A percentile compares a stretch with the other conserved stretches of the same genome.
Evolutionary conservation across 805 yeast species (phyloP).

Genomic region (Candida glaebosa): DNA sequence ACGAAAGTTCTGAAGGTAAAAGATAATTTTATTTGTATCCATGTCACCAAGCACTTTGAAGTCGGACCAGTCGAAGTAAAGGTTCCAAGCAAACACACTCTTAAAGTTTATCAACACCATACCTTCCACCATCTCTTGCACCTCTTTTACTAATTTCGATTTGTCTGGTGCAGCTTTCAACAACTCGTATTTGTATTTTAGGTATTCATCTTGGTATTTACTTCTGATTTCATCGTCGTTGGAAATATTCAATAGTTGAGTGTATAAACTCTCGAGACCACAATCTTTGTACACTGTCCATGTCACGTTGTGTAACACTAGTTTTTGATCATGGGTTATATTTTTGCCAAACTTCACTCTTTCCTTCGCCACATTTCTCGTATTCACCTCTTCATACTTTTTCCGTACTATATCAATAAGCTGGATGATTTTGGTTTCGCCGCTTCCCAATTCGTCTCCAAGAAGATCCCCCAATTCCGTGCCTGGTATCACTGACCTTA

Average conservation of each 20-base stretch:
- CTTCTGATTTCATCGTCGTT: slow-evolving; percentile 62
- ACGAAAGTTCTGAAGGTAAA: slow-evolving; percentile 55
- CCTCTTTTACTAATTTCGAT: slow-evolving; percentile 28
- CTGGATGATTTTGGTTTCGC: slow-evolving; percentile 40
- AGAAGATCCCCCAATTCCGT: slow-evolving; percentile 50
- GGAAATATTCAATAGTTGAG: slow-evolving; percentile 50
- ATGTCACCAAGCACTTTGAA: slow-evolving; percentile 45
- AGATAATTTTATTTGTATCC: slow-evolving; percentile 41
- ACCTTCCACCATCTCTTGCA: slow-evolving; percentile 61
- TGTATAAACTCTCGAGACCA: slow-evolving; percentile 51
- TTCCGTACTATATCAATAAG: slow-evolving; percentile 39
- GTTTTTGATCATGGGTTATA: slow-evolving; percentile 38
- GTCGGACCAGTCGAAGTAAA: slow-evolving; percentile 74
- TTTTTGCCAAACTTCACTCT: slow-evolving; percentile 47
- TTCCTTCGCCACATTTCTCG: slow-evolving; percentile 41
- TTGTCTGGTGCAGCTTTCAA: slow-evolving; percentile 56
- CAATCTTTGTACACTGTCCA: slow-evolving; percentile 51
- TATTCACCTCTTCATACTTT: slow-evolving; percentile 40
- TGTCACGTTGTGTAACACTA: slow-evolving; percentile 32
- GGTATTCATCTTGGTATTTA: slow-evolving; percentile 53
- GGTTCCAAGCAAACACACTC: slow-evolving; percentile 65
- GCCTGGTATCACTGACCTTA: slow-evolving; percentile 54
- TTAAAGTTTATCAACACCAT: slow-evolving; percentile 66
- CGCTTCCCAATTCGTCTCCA: slow-evolving; percentile 42
- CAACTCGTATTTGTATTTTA: slow-evolving; percentile 54